Conservation (phyloP, 768 basidiomycete genomes). For the Inosperma sp. region DNA sequence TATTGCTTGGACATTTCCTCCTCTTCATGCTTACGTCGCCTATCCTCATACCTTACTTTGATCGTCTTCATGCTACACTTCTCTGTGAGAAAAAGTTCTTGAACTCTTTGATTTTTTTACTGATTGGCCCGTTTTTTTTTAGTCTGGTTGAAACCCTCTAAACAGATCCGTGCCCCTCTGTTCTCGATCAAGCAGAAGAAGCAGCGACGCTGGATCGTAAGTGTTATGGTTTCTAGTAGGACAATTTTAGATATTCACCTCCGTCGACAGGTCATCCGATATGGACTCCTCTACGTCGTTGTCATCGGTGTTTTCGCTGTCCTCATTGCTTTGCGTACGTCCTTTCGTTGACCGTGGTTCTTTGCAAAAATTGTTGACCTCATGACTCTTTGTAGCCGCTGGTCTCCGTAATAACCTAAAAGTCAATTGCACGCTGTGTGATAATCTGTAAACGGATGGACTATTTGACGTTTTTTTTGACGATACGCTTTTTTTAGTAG, state of each 20-base stretch:
- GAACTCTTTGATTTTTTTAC: slow-evolving; percentile 2
- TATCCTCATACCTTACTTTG: slow-evolving; percentile 85
- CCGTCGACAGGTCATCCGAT: slow-evolving; percentile 65
- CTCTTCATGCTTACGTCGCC: slow-evolving; percentile 90
- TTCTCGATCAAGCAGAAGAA: slow-evolving; percentile 87
- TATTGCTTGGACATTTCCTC: slow-evolving; percentile 81
- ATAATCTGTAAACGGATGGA: slow-evolving; percentile 58
- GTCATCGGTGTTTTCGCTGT: slow-evolving; percentile 67
- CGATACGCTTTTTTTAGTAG: no score
- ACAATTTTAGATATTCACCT: not conserved
- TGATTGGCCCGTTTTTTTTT: slow-evolving; percentile 19
- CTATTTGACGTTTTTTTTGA: no score
- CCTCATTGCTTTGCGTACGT: slow-evolving; percentile 76
- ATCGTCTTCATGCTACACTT: slow-evolving; percentile 85
- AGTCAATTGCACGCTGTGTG: slow-evolving; percentile 63
- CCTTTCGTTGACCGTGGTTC: slow-evolving; percentile 7
- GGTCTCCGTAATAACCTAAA: slow-evolving; percentile 57
- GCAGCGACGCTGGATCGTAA: slow-evolving; percentile 86
- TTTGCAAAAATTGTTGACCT: slow-evolving; percentile 10
- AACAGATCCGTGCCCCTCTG: slow-evolving; percentile 88
- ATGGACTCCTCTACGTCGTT: slow-evolving; percentile 70
- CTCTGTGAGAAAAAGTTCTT: slow-evolving; percentile 60
- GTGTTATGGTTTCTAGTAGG: slow-evolving; percentile 23
- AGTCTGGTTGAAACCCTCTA: slow-evolving; percentile 96
- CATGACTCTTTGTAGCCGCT: slow-evolving; percentile 39